Conservation (phyloP, 139 green algal genomes). For the Nannochloris sp. region DNA sequence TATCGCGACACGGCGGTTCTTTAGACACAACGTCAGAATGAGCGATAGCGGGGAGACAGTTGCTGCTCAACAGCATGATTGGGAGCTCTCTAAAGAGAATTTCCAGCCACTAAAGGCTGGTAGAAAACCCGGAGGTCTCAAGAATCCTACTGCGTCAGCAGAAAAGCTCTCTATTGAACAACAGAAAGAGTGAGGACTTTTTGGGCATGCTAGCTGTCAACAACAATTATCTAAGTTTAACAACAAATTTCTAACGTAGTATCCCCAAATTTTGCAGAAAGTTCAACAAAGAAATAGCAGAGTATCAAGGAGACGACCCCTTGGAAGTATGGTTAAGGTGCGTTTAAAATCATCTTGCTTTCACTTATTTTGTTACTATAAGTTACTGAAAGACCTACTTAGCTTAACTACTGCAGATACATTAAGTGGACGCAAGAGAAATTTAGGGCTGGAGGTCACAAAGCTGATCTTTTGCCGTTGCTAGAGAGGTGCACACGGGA, state of each 20-base stretch:
- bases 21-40: no score
- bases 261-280: conserved; percentile 35
- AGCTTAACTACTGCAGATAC: conserved; percentile 44
- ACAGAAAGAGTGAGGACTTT: conserved; percentile 5
- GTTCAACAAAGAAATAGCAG: conserved; percentile 48
- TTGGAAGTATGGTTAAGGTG: conserved; percentile 73
- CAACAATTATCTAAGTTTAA: no score
- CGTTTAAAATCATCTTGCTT: background rate
- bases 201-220: no score
- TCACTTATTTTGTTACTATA: background rate
- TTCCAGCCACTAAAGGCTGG: conserved; percentile 66
- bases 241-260: no score
- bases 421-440: conserved; percentile 85
- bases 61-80: conserved; percentile 35
- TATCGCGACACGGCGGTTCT: no score
- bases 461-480: conserved; percentile 71
- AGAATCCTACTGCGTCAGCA: conserved; percentile 12
- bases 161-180: conserved; percentile 15
- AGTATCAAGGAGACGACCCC: conserved; percentile 68
- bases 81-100: conserved; percentile 85
- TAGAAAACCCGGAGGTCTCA: conserved; percentile 38
- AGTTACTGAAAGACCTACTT: background rate
- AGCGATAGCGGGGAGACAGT: background rate
- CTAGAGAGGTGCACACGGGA: conserved; percentile 74
- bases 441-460: conserved; percentile 49